Conservation (phyloP, 495 filamentous ascomycete genomes). For the Chaetomium cochliodes region DNA sequence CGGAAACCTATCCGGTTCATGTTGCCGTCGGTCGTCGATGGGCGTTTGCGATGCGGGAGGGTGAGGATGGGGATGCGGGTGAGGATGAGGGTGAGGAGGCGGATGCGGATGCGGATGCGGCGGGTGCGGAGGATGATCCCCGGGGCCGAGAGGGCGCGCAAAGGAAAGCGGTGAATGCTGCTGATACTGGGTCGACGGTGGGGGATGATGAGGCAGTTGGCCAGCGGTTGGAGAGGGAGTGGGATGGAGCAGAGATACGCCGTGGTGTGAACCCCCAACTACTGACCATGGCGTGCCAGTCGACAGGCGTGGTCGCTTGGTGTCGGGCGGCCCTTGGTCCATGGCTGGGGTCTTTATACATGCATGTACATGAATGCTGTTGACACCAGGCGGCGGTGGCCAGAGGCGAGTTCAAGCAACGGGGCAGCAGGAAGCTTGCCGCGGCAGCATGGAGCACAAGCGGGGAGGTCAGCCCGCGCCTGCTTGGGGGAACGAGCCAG, state of each 20-base stretch:
- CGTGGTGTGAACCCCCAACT: slow-evolving; percentile 41
- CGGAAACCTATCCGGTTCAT: slow-evolving; percentile 50
- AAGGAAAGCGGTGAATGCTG: slow-evolving; percentile 38
- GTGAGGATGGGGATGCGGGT: slow-evolving; percentile 22
- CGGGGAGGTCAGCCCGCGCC: slow-evolving; percentile 19
- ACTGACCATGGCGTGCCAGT: slow-evolving; percentile 47
- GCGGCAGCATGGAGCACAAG: slow-evolving; percentile 33
- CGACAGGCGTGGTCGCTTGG: slow-evolving; percentile 50
- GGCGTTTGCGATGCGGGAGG: slow-evolving; percentile 28
- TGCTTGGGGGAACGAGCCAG: slow-evolving; percentile 11
- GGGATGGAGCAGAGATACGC: slow-evolving; percentile 48
- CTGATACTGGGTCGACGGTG: slow-evolving; percentile 44
- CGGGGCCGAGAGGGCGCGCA: slow-evolving; percentile 42
- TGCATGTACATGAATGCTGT: slow-evolving; percentile 37
- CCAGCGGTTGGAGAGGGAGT: slow-evolving; percentile 40
- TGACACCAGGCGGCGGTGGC: slow-evolving; percentile 41
- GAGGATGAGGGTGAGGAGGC: slow-evolving; percentile 20
- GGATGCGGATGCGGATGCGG: slow-evolving; percentile 19
- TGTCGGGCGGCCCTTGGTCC: slow-evolving; percentile 50
- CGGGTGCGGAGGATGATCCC: slow-evolving; percentile 29
- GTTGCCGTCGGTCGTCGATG: slow-evolving; percentile 50
- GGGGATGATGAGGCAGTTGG: slow-evolving; percentile 44
- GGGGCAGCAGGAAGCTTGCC: slow-evolving; percentile 27
- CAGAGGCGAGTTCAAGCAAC: slow-evolving; percentile 30
- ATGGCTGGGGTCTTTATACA: slow-evolving; percentile 50